Conservation (phyloP, 805 yeast genomes). For the Priceomyces fermenticarens region DNA sequence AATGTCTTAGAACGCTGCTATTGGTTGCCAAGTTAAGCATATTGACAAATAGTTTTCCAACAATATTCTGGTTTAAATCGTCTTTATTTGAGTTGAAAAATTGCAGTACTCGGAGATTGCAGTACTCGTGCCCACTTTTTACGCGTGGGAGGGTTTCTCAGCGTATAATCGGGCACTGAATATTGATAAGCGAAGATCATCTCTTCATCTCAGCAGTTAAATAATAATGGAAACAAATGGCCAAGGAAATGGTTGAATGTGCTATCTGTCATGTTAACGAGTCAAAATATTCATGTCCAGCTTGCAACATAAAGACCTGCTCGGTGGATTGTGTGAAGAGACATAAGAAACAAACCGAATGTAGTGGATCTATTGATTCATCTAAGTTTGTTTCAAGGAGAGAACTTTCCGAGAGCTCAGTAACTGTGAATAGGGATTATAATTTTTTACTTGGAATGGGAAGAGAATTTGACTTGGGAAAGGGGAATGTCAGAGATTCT, state of each 20-base stretch:
- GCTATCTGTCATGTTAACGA: constrained; percentile 32
- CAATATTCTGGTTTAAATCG: too few species aligned
- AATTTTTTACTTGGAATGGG: constrained; percentile 63
- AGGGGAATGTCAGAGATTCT: constrained; percentile 42
- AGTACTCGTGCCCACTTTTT: too few species aligned
- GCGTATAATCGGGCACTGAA: too few species aligned
- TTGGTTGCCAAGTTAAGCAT: too few species aligned
- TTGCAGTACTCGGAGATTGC: too few species aligned
- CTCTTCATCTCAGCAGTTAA: too few species aligned
- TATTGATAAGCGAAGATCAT: too few species aligned
- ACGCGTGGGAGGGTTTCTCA: too few species aligned
- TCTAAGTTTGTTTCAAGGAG: constrained; percentile 52
- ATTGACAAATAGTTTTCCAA: too few species aligned
- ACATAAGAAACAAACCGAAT: constrained; percentile 62
- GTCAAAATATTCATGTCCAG: constrained; percentile 77
- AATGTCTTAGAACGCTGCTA: too few species aligned
- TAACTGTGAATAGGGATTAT: constrained; percentile 76
- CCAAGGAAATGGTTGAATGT: constrained; percentile 15
- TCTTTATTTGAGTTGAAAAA: too few species aligned
- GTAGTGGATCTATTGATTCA: constrained; percentile 66
- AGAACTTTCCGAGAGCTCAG: constrained; percentile 36
- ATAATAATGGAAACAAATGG: neutral
- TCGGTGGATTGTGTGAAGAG: constrained; percentile 64
- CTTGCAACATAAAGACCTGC: constrained; percentile 67
- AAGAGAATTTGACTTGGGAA: constrained; percentile 58